Evolutionary conservation across 2,329 filamentous ascomycete genomes (phyloP), one percentile per base, ranked within the genome.

Genomic region (Myriosclerotinia duriaeana): DNA sequence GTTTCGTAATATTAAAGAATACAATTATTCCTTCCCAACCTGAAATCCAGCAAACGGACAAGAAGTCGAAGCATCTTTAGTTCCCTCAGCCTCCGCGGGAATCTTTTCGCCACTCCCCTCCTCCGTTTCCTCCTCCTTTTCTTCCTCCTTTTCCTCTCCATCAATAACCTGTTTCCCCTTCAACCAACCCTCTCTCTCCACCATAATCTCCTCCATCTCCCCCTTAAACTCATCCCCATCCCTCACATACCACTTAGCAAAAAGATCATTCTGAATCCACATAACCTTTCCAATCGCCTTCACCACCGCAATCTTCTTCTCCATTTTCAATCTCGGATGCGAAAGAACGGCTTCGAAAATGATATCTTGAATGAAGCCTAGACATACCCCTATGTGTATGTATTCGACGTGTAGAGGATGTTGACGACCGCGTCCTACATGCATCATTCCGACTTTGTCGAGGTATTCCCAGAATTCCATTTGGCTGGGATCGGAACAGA

Each of bases 221-320:
- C 9, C 66, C 5, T 42, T 53, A 40, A 52, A 66, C 40, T 64
- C 67, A n/a, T 64, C 66, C 46, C 30, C 52, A 50, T 64, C 65
- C 36, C 26, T 44, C 40, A 75, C 67, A 68, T 92, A 90, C 88
- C 90, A 93, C 76, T 89, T 90, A n/a, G 90, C 89, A 76, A 94
- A 91, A 40, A 94, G 82, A 77, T 94, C 91, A 75, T 94, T 94
- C 78, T 94, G 91, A 71, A 94, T 93, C 90, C 91, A 94, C 70
- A 94, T 88, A 36, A 94, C 87, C 77, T 95, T 94, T 69, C 87
- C 87, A 30, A 94, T 81, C 0, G 91, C 91, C 75, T 89, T 90
- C 56, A 93, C 83, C 5, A 94, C 83, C 30, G 85, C 88, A 22
- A 89, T 87, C 79, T 93, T 93, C 77, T 85, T 84, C 66, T 83